These are phyloP conservation scores for Symbiodinium natans DNA, from an alignment of 73 alveolate species.

Conservation along the genomic window DNA sequence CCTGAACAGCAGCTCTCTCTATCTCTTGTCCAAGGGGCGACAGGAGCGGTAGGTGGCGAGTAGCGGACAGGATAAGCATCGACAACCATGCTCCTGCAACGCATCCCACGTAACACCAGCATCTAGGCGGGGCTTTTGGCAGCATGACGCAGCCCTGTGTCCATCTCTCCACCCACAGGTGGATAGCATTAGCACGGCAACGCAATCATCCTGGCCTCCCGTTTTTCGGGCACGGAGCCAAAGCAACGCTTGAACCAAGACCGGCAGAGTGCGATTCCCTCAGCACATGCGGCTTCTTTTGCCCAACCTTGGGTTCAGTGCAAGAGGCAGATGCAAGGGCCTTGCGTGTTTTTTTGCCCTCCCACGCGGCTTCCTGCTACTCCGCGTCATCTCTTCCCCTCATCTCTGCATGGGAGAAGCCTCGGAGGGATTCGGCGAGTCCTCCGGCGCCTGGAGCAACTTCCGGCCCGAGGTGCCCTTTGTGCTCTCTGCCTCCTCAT, in stretches of 20 bases:
- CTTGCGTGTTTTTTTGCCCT: background rate
- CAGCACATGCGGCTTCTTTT: background rate
- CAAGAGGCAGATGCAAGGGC: background rate
- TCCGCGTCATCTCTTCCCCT: too few species aligned
- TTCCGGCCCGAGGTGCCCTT: background rate
- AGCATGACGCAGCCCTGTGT: too few species aligned
- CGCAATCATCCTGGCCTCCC: background rate
- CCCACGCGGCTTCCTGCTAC: too few species aligned
- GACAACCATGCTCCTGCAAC: background rate
- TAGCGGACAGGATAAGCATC: background rate
- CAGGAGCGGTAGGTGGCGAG: background rate
- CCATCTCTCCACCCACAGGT: background rate
- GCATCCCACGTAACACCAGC: background rate
- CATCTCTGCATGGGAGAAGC: too few species aligned
- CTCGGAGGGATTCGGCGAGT: background rate
- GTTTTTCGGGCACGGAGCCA: background rate
- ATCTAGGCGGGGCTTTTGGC: too few species aligned
- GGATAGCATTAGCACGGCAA: background rate
- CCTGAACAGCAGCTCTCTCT: background rate
- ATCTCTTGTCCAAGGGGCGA: background rate
- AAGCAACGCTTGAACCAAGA: background rate
- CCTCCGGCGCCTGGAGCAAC: background rate
- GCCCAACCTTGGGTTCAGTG: background rate
- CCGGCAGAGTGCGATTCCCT: background rate
- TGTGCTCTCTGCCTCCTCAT: background rate